A percentile compares a stretch with the other conserved stretches of the same genome.
Conservation (phyloP, 331 rosid genomes). For the Cucumis variabilis region DNA sequence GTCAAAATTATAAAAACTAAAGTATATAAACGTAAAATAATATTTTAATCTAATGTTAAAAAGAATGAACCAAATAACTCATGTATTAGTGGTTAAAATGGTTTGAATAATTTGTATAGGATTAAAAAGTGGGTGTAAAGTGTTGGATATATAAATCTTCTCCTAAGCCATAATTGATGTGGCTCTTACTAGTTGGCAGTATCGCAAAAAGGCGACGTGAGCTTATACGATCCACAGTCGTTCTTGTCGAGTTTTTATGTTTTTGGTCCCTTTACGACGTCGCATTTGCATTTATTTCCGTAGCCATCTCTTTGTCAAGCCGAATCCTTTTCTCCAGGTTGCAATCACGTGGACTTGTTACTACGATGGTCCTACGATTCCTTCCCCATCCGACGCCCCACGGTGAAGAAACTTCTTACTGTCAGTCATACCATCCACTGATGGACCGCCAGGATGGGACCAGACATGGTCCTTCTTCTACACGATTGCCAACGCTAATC, state of each 20-base stretch:
- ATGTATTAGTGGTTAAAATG: no score
- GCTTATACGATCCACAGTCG: not conserved
- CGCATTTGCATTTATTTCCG: constrained; percentile 13
- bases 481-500: not conserved
- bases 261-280: not conserved
- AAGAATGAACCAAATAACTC: no score
- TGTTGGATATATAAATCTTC: not conserved
- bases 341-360: constrained; percentile 18
- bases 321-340: constrained; percentile 24
- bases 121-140: no score
- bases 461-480: constrained; percentile 7
- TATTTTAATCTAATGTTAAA: no score
- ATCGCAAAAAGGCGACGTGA: not conserved
- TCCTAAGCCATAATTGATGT: not conserved
- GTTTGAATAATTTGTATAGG: no score
- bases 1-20: no score
- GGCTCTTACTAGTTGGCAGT: not conserved
- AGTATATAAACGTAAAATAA: no score
- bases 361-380: not conserved
- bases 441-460: not conserved
- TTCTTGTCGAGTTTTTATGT: not conserved
- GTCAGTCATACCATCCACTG: not conserved
- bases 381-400: not conserved
- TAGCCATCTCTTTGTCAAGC: not conserved
- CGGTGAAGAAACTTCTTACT: not conserved